Conservation (phyloP, 192 early-diverging fungal genomes). For the Coemansia sp. region DNA sequence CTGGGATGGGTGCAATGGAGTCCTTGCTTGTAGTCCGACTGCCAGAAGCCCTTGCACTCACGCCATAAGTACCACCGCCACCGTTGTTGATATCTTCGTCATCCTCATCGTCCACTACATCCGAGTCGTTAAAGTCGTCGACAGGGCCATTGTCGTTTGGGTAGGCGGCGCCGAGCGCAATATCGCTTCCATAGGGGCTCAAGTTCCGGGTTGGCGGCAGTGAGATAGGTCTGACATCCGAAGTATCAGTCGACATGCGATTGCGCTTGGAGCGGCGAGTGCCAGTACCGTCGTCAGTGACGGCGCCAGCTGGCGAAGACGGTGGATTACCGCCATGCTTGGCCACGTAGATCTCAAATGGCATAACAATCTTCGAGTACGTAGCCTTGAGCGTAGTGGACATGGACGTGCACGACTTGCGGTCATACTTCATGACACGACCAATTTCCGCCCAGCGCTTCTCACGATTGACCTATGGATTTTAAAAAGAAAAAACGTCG, state of each 20-base stretch:
- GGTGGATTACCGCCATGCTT: constrained; percentile 48
- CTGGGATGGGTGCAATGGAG: constrained; percentile 43
- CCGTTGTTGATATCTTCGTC: not conserved
- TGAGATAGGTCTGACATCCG: not conserved
- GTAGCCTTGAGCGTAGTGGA: constrained; percentile 73
- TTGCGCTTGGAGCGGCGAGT: constrained; percentile 48
- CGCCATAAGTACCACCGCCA: constrained; percentile 18
- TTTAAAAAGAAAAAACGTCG: not conserved
- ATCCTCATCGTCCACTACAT: not conserved
- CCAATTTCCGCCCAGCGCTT: constrained; percentile 92
- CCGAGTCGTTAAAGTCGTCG: not conserved
- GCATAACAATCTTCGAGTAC: constrained; percentile 67
- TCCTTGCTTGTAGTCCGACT: constrained; percentile 24
- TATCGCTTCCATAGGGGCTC: constrained; percentile 3
- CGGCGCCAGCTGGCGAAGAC: constrained; percentile 4
- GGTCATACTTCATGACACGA: constrained; percentile 68
- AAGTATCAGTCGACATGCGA: constrained; percentile 15
- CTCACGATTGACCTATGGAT: constrained; percentile 61
- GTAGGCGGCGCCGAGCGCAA: not conserved
- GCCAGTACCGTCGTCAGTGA: constrained; percentile 9
- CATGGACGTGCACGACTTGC: constrained; percentile 75
- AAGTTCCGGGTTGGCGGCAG: not conserved
- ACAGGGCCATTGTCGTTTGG: not conserved
- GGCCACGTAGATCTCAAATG: constrained; percentile 69
- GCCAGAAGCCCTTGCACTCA: constrained; percentile 13